These are phyloP conservation scores for Penicillium digitatum DNA, from an alignment of 2,329 filamentous ascomycete species.

Conservation along the genomic window DNA sequence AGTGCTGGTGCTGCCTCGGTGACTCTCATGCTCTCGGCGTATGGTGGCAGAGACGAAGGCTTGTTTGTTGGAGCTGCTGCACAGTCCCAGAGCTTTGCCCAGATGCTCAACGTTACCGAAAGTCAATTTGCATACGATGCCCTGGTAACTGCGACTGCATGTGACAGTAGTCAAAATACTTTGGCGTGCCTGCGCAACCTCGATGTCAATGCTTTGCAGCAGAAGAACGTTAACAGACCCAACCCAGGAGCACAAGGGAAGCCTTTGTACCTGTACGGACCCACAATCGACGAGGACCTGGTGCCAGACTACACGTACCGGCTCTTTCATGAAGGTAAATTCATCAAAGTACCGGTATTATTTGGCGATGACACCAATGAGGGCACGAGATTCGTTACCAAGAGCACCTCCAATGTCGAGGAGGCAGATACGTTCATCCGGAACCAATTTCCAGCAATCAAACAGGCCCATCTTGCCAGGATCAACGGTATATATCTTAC, in stretches of 20 bases:
- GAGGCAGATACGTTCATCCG: constrained; percentile 55
- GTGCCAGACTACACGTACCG: constrained; percentile 49
- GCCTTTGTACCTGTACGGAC: constrained; percentile 51
- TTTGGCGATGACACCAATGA: constrained; percentile 61
- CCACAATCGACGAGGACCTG: constrained; percentile 51
- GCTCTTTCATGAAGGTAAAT: constrained; percentile 48
- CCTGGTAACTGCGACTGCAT: constrained; percentile 49
- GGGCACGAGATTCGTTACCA: constrained; percentile 59
- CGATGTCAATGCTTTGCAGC: constrained; percentile 44
- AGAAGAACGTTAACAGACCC: constrained; percentile 44
- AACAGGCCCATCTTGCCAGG: constrained; percentile 46
- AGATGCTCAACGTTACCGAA: constrained; percentile 47
- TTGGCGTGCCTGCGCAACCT: constrained; percentile 50
- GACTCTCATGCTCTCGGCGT: constrained; percentile 59
- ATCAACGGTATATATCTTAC: constrained; percentile 58
- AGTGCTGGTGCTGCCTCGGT: constrained; percentile 64
- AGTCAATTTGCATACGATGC: constrained; percentile 53
- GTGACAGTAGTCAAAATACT: constrained; percentile 38
- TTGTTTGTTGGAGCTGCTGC: constrained; percentile 53
- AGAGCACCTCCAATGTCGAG: constrained; percentile 44
- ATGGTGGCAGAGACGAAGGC: constrained; percentile 46
- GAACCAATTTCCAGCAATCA: constrained; percentile 57
- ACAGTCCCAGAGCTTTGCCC: constrained; percentile 53
- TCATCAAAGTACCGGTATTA: constrained; percentile 53
- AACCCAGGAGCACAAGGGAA: constrained; percentile 43